Conservation (phyloP, 495 filamentous ascomycete genomes). For the Penicillium mononematosum region DNA sequence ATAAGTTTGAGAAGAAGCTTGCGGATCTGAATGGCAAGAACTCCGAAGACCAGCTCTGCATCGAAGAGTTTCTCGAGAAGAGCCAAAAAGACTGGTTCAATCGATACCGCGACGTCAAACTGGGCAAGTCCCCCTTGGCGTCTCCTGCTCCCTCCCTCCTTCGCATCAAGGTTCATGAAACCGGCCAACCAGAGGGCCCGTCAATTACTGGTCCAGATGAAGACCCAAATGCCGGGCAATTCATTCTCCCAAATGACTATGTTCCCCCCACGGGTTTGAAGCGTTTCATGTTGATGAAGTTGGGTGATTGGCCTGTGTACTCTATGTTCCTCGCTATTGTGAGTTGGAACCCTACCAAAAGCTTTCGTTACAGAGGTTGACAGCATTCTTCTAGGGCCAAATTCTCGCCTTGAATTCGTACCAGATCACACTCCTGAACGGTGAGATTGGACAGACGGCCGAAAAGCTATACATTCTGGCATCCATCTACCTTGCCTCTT, state of each 20-base stretch:
- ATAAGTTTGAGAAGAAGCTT: slow-evolving; percentile 57
- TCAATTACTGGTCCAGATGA: slow-evolving; percentile 46
- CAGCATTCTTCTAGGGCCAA: slow-evolving; percentile 46
- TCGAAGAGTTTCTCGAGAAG: slow-evolving; percentile 64
- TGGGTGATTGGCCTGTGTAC: slow-evolving; percentile 69
- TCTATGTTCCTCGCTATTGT: slow-evolving; percentile 57
- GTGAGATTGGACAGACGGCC: slow-evolving; percentile 60
- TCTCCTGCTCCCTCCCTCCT: slow-evolving; percentile 44
- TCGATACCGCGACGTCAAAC: slow-evolving; percentile 57
- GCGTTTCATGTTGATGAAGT: slow-evolving; percentile 48
- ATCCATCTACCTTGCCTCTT: slow-evolving; percentile 59
- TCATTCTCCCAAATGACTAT: slow-evolving; percentile 44
- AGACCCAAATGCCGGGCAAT: slow-evolving; percentile 35
- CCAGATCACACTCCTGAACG: slow-evolving; percentile 67
- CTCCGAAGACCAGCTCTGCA: slow-evolving; percentile 59
- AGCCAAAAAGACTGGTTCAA: slow-evolving; percentile 70
- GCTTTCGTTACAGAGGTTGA: slow-evolving; percentile 4
- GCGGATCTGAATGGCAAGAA: slow-evolving; percentile 56
- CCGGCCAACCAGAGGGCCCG: slow-evolving; percentile 57
- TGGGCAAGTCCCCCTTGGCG: slow-evolving; percentile 46
- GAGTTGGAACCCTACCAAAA: slow-evolving; percentile 4
- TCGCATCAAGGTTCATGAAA: slow-evolving; percentile 54
- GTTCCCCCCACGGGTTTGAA: slow-evolving; percentile 62
- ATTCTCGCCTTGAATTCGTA: slow-evolving; percentile 70
- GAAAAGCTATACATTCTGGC: slow-evolving; percentile 66